These are phyloP conservation scores for Amborella trichopoda DNA, from an alignment of 164 flowering plant genomes.

Conservation along the genomic window DNA sequence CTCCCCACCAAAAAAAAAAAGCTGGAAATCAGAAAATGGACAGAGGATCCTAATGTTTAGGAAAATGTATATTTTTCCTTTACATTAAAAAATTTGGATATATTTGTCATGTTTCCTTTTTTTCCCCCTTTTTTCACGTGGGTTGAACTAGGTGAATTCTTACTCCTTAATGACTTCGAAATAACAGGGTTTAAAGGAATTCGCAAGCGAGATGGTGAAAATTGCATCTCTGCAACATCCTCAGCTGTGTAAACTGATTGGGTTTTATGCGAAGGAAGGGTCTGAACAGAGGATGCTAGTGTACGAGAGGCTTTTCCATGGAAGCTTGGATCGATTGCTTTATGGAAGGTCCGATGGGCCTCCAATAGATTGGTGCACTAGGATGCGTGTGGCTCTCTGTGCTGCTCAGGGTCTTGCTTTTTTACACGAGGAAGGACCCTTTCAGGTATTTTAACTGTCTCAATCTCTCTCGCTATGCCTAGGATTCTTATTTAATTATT, in stretches of 20 bases:
- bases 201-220: slow-evolving; percentile 56
- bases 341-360: slow-evolving; percentile 87
- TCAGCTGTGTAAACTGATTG: slow-evolving; percentile 80
- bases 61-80: background rate
- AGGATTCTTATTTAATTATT: no score
- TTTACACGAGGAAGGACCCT: slow-evolving; percentile 98
- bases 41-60: background rate
- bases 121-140: slow-evolving; percentile 3
- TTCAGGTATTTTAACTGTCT: slow-evolving; percentile 58
- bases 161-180: background rate
- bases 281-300: slow-evolving; percentile 76
- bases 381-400: slow-evolving; percentile 87
- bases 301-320: slow-evolving; percentile 86
- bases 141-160: background rate
- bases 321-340: slow-evolving; percentile 76
- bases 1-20: slow-evolving; percentile 66
- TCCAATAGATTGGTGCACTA: slow-evolving; percentile 77
- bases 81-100: background rate
- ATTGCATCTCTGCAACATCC: slow-evolving; percentile 86
- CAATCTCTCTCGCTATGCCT: no score
- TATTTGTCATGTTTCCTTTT: background rate
- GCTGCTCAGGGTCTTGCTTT: slow-evolving; percentile 96
- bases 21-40: background rate
- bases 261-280: slow-evolving; percentile 88
- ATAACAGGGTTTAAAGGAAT: slow-evolving; percentile 57